Percentiles rank a stretch among this genome's conserved stretches.
phyloP scores from a whole-genome alignment of 371 early-diverging fungal species.

The Coemansia linderi region DNA sequence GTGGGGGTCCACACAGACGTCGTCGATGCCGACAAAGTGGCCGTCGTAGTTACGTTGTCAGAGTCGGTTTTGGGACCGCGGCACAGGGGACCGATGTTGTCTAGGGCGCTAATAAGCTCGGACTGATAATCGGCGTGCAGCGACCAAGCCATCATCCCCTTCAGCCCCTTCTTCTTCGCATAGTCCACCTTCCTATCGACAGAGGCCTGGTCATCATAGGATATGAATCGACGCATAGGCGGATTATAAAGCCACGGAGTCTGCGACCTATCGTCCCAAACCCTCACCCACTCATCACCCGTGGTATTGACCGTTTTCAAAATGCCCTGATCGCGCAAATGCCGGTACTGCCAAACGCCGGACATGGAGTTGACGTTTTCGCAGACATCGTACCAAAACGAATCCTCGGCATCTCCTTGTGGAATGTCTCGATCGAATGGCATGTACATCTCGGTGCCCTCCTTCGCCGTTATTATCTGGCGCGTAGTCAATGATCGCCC shows the following conservation, averaged over 20 bases:
- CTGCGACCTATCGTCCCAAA: slow-evolving; percentile 61
- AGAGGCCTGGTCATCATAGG: slow-evolving; percentile 64
- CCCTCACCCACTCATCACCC: slow-evolving; percentile 63
- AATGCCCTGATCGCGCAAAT: slow-evolving; percentile 60
- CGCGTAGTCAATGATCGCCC: slow-evolving; percentile 64
- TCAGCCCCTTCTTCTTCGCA: slow-evolving; percentile 52
- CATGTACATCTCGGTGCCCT: slow-evolving; percentile 36
- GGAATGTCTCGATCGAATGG: slow-evolving; percentile 34
- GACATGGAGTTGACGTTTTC: slow-evolving; percentile 43
- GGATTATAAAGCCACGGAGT: slow-evolving; percentile 74
- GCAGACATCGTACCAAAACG: slow-evolving; percentile 52
- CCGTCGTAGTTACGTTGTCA: not conserved
- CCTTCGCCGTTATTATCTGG: slow-evolving; percentile 55
- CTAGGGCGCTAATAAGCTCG: slow-evolving; percentile 29
- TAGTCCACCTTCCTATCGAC: slow-evolving; percentile 57
- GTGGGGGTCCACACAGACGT: slow-evolving; percentile 33
- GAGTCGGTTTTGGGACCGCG: slow-evolving; percentile 30
- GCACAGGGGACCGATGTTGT: slow-evolving; percentile 37
- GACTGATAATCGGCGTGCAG: slow-evolving; percentile 49
- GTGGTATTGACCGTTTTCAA: slow-evolving; percentile 56
- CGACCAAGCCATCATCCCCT: slow-evolving; percentile 63
- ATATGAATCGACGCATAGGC: slow-evolving; percentile 58
- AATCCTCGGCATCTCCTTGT: slow-evolving; percentile 51
- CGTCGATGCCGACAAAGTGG: slow-evolving; percentile 5
- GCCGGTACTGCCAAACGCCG: slow-evolving; percentile 61